Evolutionary conservation across 352 stramenopile genomes (phyloP).

Genomic region (Thalassiosira sp.): DNA sequence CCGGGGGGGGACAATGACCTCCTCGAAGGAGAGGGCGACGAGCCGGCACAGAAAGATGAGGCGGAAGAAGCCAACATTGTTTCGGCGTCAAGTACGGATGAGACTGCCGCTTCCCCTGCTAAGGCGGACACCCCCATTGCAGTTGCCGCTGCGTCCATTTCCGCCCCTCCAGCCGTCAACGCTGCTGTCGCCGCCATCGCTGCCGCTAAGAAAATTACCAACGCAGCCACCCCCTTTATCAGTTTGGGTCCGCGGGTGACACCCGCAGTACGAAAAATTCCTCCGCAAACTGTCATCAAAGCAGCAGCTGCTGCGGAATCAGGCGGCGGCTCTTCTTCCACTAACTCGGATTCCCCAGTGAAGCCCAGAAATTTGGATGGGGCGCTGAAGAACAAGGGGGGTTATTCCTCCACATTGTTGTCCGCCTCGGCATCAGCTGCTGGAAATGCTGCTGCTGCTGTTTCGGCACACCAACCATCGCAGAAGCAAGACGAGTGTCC

Average conservation of each 20-base stretch:
- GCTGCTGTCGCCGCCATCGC: neutral
- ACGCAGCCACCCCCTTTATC: slow-evolving; percentile 12
- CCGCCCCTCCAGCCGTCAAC: neutral
- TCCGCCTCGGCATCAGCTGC: no score
- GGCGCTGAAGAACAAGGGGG: slow-evolving; percentile 8
- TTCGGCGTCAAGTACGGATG: neutral
- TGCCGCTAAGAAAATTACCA: neutral
- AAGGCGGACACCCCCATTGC: neutral
- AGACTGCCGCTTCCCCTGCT: neutral
- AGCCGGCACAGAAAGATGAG: neutral
- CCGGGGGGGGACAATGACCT: neutral
- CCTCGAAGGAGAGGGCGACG: neutral
- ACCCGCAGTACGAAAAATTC: neutral
- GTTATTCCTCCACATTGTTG: neutral
- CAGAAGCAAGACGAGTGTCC: slow-evolving; percentile 1
- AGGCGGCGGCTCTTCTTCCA: neutral
- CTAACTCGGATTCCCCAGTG: slow-evolving; percentile 2
- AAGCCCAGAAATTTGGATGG: slow-evolving; percentile 22
- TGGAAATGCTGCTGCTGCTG: neutral
- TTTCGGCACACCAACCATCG: neutral
- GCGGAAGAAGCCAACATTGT: neutral
- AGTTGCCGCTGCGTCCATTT: neutral
- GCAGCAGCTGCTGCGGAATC: no score
- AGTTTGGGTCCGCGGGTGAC: slow-evolving; percentile 26
- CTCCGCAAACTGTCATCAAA: neutral